phyloP scores from a whole-genome alignment of 73 alveolate genomes.

The Tetrahymena borealis region DNA sequence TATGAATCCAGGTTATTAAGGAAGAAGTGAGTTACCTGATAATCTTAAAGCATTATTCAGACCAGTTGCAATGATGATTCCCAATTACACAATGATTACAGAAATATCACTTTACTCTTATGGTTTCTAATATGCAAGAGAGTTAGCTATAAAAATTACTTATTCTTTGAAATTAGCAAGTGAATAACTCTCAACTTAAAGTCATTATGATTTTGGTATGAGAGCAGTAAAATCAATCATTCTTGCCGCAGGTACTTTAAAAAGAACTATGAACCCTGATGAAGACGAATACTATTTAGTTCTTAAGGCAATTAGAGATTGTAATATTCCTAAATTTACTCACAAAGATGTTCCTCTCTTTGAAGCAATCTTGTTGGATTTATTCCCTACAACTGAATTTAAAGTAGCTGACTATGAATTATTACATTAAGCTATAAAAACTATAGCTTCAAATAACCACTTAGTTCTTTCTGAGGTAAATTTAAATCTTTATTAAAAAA shows the following conservation, averaged over 20 bases:
- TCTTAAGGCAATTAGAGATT: conserved; percentile 91
- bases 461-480: conserved; percentile 51
- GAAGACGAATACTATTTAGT: conserved; percentile 86
- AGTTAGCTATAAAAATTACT: conserved; percentile 77
- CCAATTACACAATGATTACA: conserved; percentile 83
- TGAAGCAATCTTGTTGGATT: conserved; percentile 83
- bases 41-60: conserved; percentile 88
- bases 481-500: background rate
- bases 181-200: conserved; percentile 86
- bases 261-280: conserved; percentile 73
- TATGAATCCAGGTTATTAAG: conserved; percentile 96
- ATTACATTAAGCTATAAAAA: conserved; percentile 56
- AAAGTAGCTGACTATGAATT: conserved; percentile 66
- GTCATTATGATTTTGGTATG: conserved; percentile 98
- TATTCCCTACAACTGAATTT: conserved; percentile 88
- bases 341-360: conserved; percentile 93
- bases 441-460: conserved; percentile 44
- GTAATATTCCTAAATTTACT: conserved; percentile 94
- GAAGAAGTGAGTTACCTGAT: conserved; percentile 90
- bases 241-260: conserved; percentile 96
- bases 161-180: conserved; percentile 81
- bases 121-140: conserved; percentile 92
- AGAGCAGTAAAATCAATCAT: conserved; percentile 94
- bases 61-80: conserved; percentile 90
- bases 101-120: conserved; percentile 87